These are phyloP conservation scores for Solidago caesia DNA, from an alignment of 129 eudicot species.

Conservation along the genomic window DNA sequence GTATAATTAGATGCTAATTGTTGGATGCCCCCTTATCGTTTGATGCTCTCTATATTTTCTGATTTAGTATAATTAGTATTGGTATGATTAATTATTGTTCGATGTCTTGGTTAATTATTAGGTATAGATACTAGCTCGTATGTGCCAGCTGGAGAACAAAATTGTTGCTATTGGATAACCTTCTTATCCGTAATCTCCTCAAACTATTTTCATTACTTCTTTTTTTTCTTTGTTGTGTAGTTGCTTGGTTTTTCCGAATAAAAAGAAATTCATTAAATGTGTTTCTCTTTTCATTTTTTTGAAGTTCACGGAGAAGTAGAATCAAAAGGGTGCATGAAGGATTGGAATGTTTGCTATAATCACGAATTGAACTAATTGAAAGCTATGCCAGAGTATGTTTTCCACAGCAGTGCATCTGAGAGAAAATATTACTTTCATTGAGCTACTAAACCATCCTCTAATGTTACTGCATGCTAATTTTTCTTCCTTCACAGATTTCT, in stretches of 20 bases:
- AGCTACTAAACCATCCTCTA: neutral
- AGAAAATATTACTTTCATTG: neutral
- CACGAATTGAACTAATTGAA: conserved; percentile 81
- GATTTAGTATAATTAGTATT: too few species aligned
- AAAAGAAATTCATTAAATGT: neutral
- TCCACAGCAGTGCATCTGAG: neutral
- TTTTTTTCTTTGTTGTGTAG: conserved; percentile 7
- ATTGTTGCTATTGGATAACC: conserved; percentile 96
- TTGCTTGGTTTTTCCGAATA: neutral
- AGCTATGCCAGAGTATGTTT: conserved; percentile 92
- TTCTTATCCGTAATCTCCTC: conserved; percentile 67
- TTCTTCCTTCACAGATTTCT: conserved; percentile 61
- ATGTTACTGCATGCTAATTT: conserved; percentile 7
- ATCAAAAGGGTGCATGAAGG: conserved; percentile 87
- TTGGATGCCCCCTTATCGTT: too few species aligned
- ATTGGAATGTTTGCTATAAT: conserved; percentile 69
- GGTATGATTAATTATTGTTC: too few species aligned
- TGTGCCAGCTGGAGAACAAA: conserved; percentile 94
- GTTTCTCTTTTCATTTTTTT: conserved; percentile 6
- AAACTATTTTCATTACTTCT: neutral
- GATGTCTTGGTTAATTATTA: too few species aligned
- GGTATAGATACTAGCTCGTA: conserved; percentile 97
- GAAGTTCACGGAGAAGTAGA: conserved; percentile 80
- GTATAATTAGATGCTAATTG: too few species aligned
- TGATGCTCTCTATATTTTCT: too few species aligned